Evolutionary conservation across 2,329 filamentous ascomycete genomes (phyloP), one percentile per base, ranked within the genome.

Genomic region (Colletotrichum viniferum): DNA sequence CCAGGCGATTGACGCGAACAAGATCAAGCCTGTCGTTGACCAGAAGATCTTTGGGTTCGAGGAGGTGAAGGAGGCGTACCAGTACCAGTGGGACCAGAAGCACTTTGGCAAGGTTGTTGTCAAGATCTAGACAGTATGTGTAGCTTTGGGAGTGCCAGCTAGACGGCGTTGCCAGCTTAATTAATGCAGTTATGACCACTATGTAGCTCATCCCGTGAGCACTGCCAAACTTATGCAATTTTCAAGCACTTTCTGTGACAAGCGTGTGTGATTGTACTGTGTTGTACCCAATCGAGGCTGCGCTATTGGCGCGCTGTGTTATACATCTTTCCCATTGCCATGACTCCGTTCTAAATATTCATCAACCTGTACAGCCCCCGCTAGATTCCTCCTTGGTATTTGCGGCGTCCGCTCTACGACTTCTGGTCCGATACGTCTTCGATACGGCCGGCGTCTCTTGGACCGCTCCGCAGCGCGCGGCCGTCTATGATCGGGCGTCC

Each of bases 1-100:
- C 71, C 71, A 43, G 26, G 70, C 74, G 28, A 77, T 77, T 16
- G 75, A 77, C 14, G 75, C 61, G 3, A 75, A 74, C 48, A 61
- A 65, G 38, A 76, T 77, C n/a, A 43, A 72, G 12, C 75, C 75
- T 8, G 68, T 76, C 7, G 63, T 77, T 4, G 72, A 75, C 56
- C 7, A 64, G 43, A 76, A 26, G 56, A 60, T 76, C 18, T 77
- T 77, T 3, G 75, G 67, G 5, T 77, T 74, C n/a, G 62, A 77
- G 14, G 72, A 77, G 26, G 75, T 70, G 16, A 77, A 77, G 72
- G 72, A 77, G 21, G 75, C 72, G 21, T 77, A 74, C 38, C 71
- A 74, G 34, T 72, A 70, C 64, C 72, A 74, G 63, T 71, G 71
- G 68, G 68, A 76, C 4, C 67, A 75, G 34, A 64, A 71, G 58